Conservation (phyloP, 805 yeast genomes). For the Saturnispora besseyi region DNA sequence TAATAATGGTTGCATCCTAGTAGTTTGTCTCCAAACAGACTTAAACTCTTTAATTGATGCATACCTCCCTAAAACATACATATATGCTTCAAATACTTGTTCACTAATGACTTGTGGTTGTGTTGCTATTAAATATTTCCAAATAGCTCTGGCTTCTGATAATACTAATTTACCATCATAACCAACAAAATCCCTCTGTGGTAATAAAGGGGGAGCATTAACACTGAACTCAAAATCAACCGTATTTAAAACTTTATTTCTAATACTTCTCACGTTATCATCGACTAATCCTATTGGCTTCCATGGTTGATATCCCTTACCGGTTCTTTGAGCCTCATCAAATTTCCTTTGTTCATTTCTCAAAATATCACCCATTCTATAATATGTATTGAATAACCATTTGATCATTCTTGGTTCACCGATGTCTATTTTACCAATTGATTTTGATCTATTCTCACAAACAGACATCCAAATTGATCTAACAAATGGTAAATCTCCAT, state of each 20-base stretch:
- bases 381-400: slow-evolving; percentile 38
- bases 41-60: slow-evolving; percentile 30
- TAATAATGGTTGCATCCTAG: slow-evolving; percentile 25
- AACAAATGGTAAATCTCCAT: slow-evolving; percentile 66
- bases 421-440: slow-evolving; percentile 12
- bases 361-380: slow-evolving; percentile 8
- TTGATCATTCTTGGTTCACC: slow-evolving; percentile 22
- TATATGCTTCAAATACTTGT: slow-evolving; percentile 40
- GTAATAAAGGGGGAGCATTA: slow-evolving; percentile 66
- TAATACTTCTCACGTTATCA: slow-evolving; percentile 34
- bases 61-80: slow-evolving; percentile 37
- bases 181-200: slow-evolving; percentile 29
- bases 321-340: slow-evolving; percentile 8
- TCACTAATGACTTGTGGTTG: slow-evolving; percentile 35
- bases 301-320: slow-evolving; percentile 16
- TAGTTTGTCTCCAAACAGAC: slow-evolving; percentile 27
- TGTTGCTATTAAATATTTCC: slow-evolving; percentile 44
- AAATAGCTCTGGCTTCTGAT: slow-evolving; percentile 71
- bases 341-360: not conserved
- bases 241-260: slow-evolving; percentile 28
- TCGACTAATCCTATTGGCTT: slow-evolving; percentile 28
- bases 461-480: slow-evolving; percentile 50
- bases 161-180: slow-evolving; percentile 34
- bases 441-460: slow-evolving; percentile 19
- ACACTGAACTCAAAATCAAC: slow-evolving; percentile 25